Base-by-base conservation (phyloP, 805 yeast genomes). In the Jamesozyma rosinii region DNA sequence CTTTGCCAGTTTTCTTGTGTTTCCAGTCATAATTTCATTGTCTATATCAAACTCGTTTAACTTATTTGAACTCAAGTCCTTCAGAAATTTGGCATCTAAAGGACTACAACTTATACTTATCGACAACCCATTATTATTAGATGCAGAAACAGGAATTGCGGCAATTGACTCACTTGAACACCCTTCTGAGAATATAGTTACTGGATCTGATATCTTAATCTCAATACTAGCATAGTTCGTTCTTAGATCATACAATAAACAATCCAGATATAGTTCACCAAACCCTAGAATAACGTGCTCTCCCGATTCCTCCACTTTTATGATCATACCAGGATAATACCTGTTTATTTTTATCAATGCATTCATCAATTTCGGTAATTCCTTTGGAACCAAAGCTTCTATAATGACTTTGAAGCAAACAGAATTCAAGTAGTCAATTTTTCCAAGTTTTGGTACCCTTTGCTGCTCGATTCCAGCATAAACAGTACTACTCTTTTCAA, bases 231-330 rank as follows among this genome's bases (percentile, higher is more conserved):
- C 72, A 52, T 76, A 83, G 27, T 75, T 66, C 22, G 67, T 59
- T 49, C 97, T 68, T 36, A 92, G 63, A 55, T 87, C 96, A 58
- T 81, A 83, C 33, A 92, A 62, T 20, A 83, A 65, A 51, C 92
- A 84, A 60, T 92, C 97, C 63, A 92, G 59, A 55, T 85, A 86
- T 15, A 90, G 53, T 56, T 92, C 97, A 5, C 98, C 98, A 9
- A 86, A 76, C 0, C 92, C 96, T 22, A 79, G 55, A 0, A 92
- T 59, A 1, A 79, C 78, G 57, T 83, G 86, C 53, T 88, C 97
- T 2, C 97, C 96, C 41, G 89, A 82, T 50, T 85, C 95, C 58
- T 87, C 95, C 1, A 83, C 86, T 49, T 73, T 77, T n/a, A 84
- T 67, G 18, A 71, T 71, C 31, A 79, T 69, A 3, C 88, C 81